Evolutionary conservation across 2,329 filamentous ascomycete species (phyloP), one percentile per base, ranked within the genome.

Genomic region (Scytalidium sp.): DNA sequence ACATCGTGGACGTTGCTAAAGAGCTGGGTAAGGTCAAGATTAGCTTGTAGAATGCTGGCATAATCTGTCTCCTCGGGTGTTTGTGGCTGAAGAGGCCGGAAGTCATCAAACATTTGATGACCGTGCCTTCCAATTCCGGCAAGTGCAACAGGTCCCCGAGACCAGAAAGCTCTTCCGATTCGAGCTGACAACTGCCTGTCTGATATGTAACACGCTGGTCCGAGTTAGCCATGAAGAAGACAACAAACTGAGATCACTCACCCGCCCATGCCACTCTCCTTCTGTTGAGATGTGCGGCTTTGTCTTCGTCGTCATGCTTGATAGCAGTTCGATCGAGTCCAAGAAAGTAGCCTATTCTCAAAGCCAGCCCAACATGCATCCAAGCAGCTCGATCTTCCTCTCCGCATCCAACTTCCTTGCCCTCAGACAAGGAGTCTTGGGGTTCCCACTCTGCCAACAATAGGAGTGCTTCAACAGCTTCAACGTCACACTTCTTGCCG

Each of bases 1-100:
- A 88, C 81, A 59, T 88, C 85, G 50, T 88, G 85, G 0, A 87
- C 84, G 56, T 88, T 88, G 25, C 83, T 83, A 60, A 88, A 88
- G 0, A 88, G 70, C 56, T 88, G 80, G 0, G 84, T 88, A 17
- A 88, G 71, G 56, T 88, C 85, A 8, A 88, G 66, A 17, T 83
- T 85, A 0, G 85, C 85, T 56, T 88, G 84, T 54, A 88, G 85
- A 17, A 88, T 79, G 50, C 80, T 79, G 0, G 83, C 83, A 53
- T 85, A 80, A 59, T 88, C 83, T 54, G 88, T 85, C 13, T 84
- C 79, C 1, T 80, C 81, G 1, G 79, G 74, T 2, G 65, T 74
- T 39, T 77, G 71, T 0, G 81, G 80, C 36, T 82, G 76, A 13
- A 88, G 65, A 15, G 83, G 83, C 1, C 83, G 84, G 52, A 87